Base-by-base conservation (phyloP, 2,329 filamentous ascomycete genomes). In the Diaporthe destruens region DNA sequence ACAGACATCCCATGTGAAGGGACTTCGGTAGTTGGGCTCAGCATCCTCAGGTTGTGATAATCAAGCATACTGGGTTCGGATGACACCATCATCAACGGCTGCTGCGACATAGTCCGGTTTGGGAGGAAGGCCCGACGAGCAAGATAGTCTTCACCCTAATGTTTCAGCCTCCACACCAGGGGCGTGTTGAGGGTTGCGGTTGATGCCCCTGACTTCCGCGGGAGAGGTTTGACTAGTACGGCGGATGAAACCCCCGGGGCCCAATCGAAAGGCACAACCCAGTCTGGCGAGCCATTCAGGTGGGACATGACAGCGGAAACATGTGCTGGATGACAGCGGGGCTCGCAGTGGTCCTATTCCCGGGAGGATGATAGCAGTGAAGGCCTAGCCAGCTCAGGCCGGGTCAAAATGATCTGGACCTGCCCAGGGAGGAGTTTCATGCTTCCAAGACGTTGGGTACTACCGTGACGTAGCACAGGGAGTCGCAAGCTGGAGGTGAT, bases 91-190 rank as follows among this genome's bases (percentile, higher is more conserved):
- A 53, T 66, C 61, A 53, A 66, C 61, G 29, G 61, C 39, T 66
- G 39, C 61, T 51, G 61, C 47, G 44, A 66, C 61, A 49, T 66
- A 53, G 47, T 53, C 61, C 61, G 47, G 61, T 66, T 66, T 66
- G 44, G 61, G 61, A 66, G 53, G 47, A 66, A 53, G 47, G 47
- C 25, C 61, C 47, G 61, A 53, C 47, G 47, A 66, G 61, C 61
- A 66, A 66, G 61, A 66, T 66, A 53, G 18, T 47, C 47, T 66
- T 66, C 47, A 66, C 47, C 47, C 61, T 66, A 66, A 66, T 66
- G 61, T 66, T 66, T 66, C 61, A 66, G 61, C 61, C 61, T 66
- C 47, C 20, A 66, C 47, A 53, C 47, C 61, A 66, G 44, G 34
- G 12, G 12, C 47, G 47, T 53, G 61, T 53, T 47, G 61, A 66